Conservation (phyloP, 306 rosid genomes). For the Citrullus colocynthis region DNA sequence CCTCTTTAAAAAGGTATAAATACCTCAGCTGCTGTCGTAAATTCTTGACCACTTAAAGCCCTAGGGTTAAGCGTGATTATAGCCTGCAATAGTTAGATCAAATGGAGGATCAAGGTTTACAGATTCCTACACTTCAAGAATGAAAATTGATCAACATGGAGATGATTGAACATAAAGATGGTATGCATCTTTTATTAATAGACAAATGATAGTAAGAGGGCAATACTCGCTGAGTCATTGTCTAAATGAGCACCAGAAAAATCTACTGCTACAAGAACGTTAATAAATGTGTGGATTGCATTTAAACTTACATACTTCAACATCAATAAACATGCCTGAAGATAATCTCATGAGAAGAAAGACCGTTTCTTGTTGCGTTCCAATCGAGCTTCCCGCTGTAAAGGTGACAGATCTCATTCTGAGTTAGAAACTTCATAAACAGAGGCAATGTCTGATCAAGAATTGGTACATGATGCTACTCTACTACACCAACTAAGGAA, state of each 20-base stretch:
- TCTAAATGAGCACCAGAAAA: not conserved
- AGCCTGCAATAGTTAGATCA: too few species aligned
- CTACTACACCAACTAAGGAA: not conserved
- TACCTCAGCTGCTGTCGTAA: too few species aligned
- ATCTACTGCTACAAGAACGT: slow-evolving; percentile 1
- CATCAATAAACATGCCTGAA: not conserved
- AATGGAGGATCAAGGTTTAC: not conserved
- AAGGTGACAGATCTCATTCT: slow-evolving; percentile 9
- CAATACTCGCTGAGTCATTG: not conserved
- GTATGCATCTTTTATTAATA: not conserved
- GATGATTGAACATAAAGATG: not conserved
- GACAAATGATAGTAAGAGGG: not conserved
- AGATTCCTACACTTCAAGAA: not conserved
- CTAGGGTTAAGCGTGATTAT: too few species aligned
- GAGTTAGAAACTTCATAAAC: not conserved
- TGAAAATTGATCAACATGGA: not conserved
- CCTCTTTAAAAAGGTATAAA: too few species aligned
- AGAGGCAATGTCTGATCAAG: not conserved
- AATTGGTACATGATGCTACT: not conserved
- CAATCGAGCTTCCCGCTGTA: slow-evolving; percentile 85
- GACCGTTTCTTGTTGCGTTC: slow-evolving; percentile 74
- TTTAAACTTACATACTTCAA: not conserved
- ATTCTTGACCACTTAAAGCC: too few species aligned
- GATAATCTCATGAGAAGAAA: slow-evolving; percentile 54
- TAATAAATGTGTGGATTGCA: not conserved